Conservation (phyloP, 495 filamentous ascomycete species). For the Pyrenula aspistea region DNA sequence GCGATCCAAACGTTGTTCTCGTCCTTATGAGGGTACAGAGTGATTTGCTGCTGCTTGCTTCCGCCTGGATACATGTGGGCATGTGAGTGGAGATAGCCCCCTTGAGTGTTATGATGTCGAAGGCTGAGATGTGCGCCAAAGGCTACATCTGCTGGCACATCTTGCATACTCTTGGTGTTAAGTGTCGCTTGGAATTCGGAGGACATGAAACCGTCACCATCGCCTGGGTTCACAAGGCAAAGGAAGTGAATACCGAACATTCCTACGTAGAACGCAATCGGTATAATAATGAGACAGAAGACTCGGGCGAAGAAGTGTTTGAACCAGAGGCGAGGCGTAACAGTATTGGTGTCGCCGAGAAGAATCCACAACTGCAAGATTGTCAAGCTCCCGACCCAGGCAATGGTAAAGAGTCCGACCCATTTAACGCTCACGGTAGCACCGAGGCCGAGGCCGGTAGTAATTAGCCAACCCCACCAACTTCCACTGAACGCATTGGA, state of each 20-base stretch:
- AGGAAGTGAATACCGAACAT: slow-evolving; percentile 96
- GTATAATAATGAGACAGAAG: slow-evolving; percentile 89
- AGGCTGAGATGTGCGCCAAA: slow-evolving; percentile 77
- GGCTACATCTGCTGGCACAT: slow-evolving; percentile 83
- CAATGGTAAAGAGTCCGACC: slow-evolving; percentile 97
- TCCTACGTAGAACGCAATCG: slow-evolving; percentile 77
- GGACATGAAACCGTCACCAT: slow-evolving; percentile 98
- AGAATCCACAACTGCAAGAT: slow-evolving; percentile 87
- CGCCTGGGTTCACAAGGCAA: slow-evolving; percentile 85
- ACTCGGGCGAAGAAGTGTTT: slow-evolving; percentile 89
- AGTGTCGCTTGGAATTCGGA: slow-evolving; percentile 97
- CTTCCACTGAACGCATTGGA: slow-evolving; percentile 68
- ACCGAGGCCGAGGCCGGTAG: slow-evolving; percentile 78
- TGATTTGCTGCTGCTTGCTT: slow-evolving; percentile 97
- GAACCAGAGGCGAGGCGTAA: slow-evolving; percentile 76
- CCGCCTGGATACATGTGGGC: slow-evolving; percentile 94
- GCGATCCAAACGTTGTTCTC: slow-evolving; percentile 92
- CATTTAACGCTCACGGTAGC: slow-evolving; percentile 95
- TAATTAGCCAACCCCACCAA: slow-evolving; percentile 97
- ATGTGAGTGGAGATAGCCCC: slow-evolving; percentile 94
- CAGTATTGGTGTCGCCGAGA: slow-evolving; percentile 74
- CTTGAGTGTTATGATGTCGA: slow-evolving; percentile 92
- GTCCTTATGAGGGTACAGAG: slow-evolving; percentile 96
- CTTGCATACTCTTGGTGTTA: slow-evolving; percentile 91
- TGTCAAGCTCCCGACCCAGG: slow-evolving; percentile 91